Base-by-base conservation (phyloP, 768 basidiomycete genomes). In the Leccinum imitatum region DNA sequence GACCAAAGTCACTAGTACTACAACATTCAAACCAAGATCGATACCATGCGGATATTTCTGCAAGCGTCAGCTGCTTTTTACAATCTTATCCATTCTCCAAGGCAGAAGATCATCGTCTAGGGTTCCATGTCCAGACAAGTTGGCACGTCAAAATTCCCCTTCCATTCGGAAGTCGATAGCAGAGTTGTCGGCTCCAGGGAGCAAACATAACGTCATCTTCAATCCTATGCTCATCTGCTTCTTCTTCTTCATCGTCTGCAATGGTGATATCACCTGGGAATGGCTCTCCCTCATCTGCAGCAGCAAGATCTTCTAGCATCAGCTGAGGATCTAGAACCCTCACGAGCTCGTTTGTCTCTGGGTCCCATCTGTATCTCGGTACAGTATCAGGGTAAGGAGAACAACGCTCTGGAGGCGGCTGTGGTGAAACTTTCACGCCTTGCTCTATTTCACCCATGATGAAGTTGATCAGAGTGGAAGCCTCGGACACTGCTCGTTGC, bases 161-260 rank as follows among this genome's bases (percentile, higher is more conserved):
- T 33, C 57, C 44, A 41, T 46, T 25, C 48, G 52, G 5, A 53
- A 48, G 9, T 56, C 9, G 19, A 15, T 25, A 4, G 17, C 4
- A 23, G 14, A 31, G 6, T 41, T 55, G 5, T 41, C 17, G 17
- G 17, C 9, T n/a, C 39, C 39, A 41, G 7, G 63, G 39, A 21
- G 65, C 68, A 13, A 65, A 47, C 0, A 65, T 70, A 4, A 10
- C 44, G 25, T 69, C 66, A 7, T 70, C 68, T 41, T 51, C 61
- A 23, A 21, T 39, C 15, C 58, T 50, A 35, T 23, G 37, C 15
- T 37, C 54, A 5, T 52, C 62, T 27, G 33, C 50, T 19, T 23
- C 46, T 21, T 23, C 46, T 13, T 47, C 46, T 19, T 47, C 46
- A 19, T 31, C 54, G 17, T 48, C 48, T 30, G 19, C 23, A 3